A percentile compares a stretch with the other conserved stretches of the same genome.
phyloP scores from a whole-genome alignment of 768 basidiomycete genomes.

The Hortiboletus flavorubellus region DNA sequence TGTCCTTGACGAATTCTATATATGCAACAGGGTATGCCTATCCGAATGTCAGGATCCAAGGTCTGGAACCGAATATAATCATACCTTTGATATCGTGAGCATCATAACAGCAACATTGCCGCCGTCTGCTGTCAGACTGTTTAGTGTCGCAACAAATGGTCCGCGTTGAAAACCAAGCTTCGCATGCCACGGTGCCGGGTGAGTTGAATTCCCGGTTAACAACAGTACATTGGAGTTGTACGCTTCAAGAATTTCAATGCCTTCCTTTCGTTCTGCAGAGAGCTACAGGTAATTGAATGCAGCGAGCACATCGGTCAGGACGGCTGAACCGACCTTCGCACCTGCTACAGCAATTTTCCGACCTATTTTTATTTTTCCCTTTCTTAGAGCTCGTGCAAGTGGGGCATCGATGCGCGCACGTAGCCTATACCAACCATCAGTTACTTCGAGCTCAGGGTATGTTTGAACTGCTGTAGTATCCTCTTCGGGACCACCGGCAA shows the following conservation, averaged over 20 bases:
- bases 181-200: constrained; percentile 83
- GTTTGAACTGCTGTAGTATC: constrained; percentile 37
- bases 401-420: constrained; percentile 73
- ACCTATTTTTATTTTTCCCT: constrained; percentile 68
- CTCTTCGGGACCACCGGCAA: constrained; percentile 35
- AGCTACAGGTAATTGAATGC: constrained; percentile 43
- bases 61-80: background rate
- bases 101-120: constrained; percentile 75
- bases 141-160: constrained; percentile 71
- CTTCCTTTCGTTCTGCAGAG: constrained; percentile 67
- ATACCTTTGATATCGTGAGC: constrained; percentile 64
- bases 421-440: constrained; percentile 95
- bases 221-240: constrained; percentile 63
- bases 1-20: constrained; percentile 59
- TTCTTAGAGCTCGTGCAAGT: constrained; percentile 64
- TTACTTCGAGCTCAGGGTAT: constrained; percentile 77
- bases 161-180: constrained; percentile 74
- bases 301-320: background rate
- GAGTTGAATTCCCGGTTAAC: constrained; percentile 81
- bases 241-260: constrained; percentile 78
- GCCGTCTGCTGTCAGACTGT: constrained; percentile 78
- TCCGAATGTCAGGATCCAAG: background rate
- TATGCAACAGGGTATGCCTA: constrained; percentile 76
- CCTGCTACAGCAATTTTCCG: constrained; percentile 81
- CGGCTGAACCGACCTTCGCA: constrained; percentile 57